These are phyloP conservation scores for Carpediemonas membranifera DNA, from an alignment of 78 protist genomes.

Conservation along the genomic window DNA sequence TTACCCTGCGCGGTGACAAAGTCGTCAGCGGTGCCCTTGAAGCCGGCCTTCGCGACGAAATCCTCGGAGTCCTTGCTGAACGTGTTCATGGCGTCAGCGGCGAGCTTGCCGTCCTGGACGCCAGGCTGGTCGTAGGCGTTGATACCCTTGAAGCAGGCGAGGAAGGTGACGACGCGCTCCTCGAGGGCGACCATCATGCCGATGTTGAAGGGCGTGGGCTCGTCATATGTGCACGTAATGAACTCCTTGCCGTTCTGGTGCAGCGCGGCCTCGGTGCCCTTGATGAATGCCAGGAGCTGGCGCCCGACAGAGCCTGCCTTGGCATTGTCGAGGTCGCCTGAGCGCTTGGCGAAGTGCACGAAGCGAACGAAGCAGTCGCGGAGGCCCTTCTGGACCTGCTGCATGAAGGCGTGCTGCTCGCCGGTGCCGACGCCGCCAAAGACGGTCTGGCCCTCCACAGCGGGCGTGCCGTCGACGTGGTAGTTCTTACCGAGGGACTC, in stretches of 20 bases:
- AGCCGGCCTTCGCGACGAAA: too few relatives aligned
- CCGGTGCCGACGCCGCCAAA: conserved; percentile 50
- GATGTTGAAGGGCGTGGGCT: conserved; percentile 14
- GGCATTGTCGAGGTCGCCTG: conserved; percentile 18
- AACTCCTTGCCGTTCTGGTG: conserved; percentile 15
- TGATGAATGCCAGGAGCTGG: conserved; percentile 33
- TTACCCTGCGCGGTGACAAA: too few relatives aligned
- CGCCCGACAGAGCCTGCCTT: conserved; percentile 45
- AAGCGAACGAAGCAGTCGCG: conserved; percentile 31
- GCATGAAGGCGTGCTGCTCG: conserved; percentile 46
- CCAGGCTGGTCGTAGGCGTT: conserved; percentile 56
- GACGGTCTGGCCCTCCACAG: conserved; percentile 34
- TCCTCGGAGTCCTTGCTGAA: too few relatives aligned
- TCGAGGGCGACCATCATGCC: conserved; percentile 56
- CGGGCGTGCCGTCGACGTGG: conserved; percentile 9
- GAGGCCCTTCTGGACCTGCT: conserved; percentile 47
- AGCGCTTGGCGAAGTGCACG: conserved; percentile 21
- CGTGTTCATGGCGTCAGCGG: background rate
- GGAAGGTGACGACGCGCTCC: conserved; percentile 34
- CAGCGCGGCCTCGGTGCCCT: conserved; percentile 39
- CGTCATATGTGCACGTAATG: conserved; percentile 7
- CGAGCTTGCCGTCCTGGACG: conserved; percentile 35
- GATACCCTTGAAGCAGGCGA: conserved; percentile 30
- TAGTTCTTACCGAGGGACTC: conserved; percentile 46
- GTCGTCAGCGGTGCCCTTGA: too few relatives aligned